Percentiles rank a stretch among this genome's conserved stretches.
Conservation (phyloP, 257 asterid species). For the Solanum neorickii region DNA sequence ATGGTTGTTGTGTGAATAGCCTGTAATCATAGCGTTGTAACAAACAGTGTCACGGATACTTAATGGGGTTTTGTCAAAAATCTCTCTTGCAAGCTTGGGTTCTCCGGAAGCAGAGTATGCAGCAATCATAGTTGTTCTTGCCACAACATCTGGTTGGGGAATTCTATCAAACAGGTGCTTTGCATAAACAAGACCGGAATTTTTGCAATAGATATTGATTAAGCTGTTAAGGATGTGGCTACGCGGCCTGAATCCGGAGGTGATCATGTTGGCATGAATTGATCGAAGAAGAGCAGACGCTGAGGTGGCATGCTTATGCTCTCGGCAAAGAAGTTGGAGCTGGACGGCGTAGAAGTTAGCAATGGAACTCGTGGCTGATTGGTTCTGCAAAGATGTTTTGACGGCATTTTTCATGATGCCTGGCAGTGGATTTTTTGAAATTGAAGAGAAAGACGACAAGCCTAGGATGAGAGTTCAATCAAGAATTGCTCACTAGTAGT, state of each 20-base stretch:
- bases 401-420: conserved; percentile 16
- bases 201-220: conserved; percentile 36
- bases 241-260: conserved; percentile 46
- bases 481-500: not conserved
- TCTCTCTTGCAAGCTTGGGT: conserved; percentile 27
- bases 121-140: conserved; percentile 51
- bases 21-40: conserved; percentile 53
- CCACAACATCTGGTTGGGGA: conserved; percentile 51
- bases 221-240: conserved; percentile 49
- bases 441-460: not conserved
- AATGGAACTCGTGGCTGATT: conserved; percentile 7
- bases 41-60: conserved; percentile 40
- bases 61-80: conserved; percentile 36
- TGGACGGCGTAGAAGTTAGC: conserved; percentile 35
- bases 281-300: conserved; percentile 23
- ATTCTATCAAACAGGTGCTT: conserved; percentile 50
- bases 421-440: not conserved
- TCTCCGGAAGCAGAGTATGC: conserved; percentile 44
- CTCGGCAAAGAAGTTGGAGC: conserved; percentile 44
- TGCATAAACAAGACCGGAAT: conserved; percentile 37
- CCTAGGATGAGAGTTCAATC: not conserved
- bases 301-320: conserved; percentile 11
- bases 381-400: conserved; percentile 12
- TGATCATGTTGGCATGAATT: conserved; percentile 45
- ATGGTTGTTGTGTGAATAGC: conserved; percentile 39